phyloP scores from a whole-genome alignment of 1,284 basidiomycete genomes.

The Cryptococcus deneoformans region DNA sequence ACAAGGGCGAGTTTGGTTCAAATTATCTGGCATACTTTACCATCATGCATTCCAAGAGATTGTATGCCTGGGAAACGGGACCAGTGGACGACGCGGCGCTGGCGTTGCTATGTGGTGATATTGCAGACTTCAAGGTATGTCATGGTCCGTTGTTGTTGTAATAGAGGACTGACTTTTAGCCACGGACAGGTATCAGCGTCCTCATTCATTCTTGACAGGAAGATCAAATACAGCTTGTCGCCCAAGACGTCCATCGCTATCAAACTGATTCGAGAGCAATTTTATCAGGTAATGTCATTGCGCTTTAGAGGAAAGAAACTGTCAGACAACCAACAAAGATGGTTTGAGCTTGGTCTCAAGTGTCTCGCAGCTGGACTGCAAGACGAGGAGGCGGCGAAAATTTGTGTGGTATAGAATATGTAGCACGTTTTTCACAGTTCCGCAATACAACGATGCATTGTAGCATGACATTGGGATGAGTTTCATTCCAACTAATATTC shows the following conservation, averaged over 20 bases:
- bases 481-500: no score
- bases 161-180: not conserved
- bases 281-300: constrained; percentile 62
- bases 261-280: constrained; percentile 69
- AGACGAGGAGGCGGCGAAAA: constrained; percentile 16
- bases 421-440: no score
- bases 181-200: constrained; percentile 63
- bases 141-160: not conserved
- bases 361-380: constrained; percentile 32
- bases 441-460: not conserved
- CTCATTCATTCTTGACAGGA: constrained; percentile 76
- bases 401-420: constrained; percentile 16
- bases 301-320: constrained; percentile 60
- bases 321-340: constrained; percentile 58
- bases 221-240: constrained; percentile 68
- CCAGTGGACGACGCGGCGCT: constrained; percentile 83
- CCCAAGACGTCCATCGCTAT: constrained; percentile 76
- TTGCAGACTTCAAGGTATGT: constrained; percentile 75
- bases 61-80: constrained; percentile 97
- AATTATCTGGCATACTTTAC: constrained; percentile 84
- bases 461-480: not conserved
- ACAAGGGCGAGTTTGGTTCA: constrained; percentile 66
- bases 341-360: constrained; percentile 68
- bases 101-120: constrained; percentile 82
- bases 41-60: constrained; percentile 59